These are phyloP conservation scores for Pascua sp. DNA, from an alignment of 1,284 basidiomycete species.

Conservation along the genomic window DNA sequence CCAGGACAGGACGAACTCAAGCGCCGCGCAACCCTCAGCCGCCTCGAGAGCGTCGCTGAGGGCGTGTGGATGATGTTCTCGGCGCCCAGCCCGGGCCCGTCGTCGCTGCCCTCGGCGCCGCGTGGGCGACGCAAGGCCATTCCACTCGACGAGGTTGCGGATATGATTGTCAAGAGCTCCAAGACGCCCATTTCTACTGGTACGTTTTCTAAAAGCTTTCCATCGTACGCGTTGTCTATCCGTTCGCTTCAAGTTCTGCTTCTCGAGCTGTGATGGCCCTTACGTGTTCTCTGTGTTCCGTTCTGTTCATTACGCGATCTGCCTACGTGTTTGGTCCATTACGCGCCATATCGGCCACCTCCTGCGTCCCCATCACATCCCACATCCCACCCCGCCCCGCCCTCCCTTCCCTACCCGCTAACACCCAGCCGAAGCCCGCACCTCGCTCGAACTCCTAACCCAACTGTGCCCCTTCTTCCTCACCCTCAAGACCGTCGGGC, in stretches of 20 bases:
- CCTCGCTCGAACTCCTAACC: conserved; percentile 44
- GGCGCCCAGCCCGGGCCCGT: conserved; percentile 28
- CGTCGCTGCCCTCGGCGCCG: conserved; percentile 21
- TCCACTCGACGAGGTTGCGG: conserved; percentile 43
- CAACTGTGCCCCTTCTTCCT: conserved; percentile 50
- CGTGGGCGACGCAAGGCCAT: conserved; percentile 41
- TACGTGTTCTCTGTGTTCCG: too few species aligned
- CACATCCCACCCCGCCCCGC: too few species aligned
- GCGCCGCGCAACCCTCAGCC: conserved; percentile 44
- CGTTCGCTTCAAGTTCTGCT: too few species aligned
- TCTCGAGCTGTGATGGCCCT: too few species aligned
- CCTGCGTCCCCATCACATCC: too few species aligned
- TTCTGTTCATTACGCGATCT: too few species aligned
- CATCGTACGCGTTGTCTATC: not conserved
- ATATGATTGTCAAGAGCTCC: conserved; percentile 48
- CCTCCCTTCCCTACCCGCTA: not conserved
- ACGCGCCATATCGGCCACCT: too few species aligned
- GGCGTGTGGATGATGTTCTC: conserved; percentile 51
- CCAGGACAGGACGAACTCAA: conserved; percentile 44
- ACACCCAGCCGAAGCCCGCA: conserved; percentile 46
- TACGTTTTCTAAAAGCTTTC: conserved; percentile 20
- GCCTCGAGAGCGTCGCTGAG: conserved; percentile 49
- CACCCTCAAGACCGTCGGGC: conserved; percentile 32
- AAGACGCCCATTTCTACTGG: conserved; percentile 48
- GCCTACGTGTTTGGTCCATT: too few species aligned